Evolutionary conservation across 2,329 filamentous ascomycete genomes (phyloP).

Genomic region (Pyrenochaeta sp.): DNA sequence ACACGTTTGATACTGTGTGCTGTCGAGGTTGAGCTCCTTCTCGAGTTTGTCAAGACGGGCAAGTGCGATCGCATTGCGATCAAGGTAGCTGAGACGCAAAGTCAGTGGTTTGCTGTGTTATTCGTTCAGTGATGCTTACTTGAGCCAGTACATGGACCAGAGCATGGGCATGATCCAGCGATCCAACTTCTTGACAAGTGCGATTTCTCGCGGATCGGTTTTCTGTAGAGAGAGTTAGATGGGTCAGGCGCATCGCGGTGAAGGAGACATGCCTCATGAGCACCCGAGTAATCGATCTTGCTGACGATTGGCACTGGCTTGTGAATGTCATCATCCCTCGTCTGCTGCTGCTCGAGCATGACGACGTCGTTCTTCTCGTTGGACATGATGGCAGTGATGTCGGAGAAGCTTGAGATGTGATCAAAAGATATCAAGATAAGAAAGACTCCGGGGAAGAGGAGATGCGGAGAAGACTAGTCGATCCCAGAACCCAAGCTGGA

Average conservation of each 20-base stretch:
- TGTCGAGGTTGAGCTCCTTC: conserved; percentile 56
- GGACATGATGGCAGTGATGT: conserved; percentile 22
- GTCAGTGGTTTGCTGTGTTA: conserved; percentile 47
- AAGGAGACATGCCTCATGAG: no score
- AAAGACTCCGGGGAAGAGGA: conserved; percentile 6
- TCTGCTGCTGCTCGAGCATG: conserved; percentile 36
- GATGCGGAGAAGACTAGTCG: conserved; percentile 19
- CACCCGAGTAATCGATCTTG: conserved; percentile 45
- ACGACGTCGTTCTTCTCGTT: conserved; percentile 33
- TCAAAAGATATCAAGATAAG: neutral
- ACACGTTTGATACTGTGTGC: conserved; percentile 32
- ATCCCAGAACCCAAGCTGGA: conserved; percentile 26
- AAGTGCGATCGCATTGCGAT: conserved; percentile 70
- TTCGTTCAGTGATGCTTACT: conserved; percentile 18
- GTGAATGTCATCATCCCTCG: conserved; percentile 25
- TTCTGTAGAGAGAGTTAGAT: no score
- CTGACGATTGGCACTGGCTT: conserved; percentile 31
- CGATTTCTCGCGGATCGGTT: conserved; percentile 44
- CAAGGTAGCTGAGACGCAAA: conserved; percentile 33
- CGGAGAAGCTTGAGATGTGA: neutral
- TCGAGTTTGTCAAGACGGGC: conserved; percentile 69
- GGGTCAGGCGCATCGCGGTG: no score
- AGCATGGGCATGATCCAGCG: conserved; percentile 36
- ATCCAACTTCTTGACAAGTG: conserved; percentile 42
- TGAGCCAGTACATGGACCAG: conserved; percentile 33